Evolutionary conservation across 2,329 filamentous ascomycete species (phyloP).

Genomic region (Aspergillus costaricaensis): DNA sequence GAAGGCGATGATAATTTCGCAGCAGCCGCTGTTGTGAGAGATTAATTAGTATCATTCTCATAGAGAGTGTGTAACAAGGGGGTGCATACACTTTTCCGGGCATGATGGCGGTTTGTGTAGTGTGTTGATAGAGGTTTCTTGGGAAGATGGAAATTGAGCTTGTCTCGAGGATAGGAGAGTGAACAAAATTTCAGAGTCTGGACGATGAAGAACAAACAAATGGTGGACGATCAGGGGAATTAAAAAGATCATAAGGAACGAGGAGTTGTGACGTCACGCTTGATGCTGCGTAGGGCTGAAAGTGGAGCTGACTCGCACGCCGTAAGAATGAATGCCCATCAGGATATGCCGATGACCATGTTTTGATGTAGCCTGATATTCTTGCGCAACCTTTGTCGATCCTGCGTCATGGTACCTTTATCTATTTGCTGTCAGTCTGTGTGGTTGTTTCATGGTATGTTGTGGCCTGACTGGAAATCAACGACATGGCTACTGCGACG

Average conservation of each 20-base stretch:
- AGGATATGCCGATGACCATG: background rate
- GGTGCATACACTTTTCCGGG: background rate
- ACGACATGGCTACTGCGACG: too few relatives aligned
- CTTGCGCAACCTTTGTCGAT: background rate
- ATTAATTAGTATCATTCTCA: background rate
- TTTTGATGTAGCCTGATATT: background rate
- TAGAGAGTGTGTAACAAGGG: background rate
- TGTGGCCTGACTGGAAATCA: too few relatives aligned
- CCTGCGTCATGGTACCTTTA: background rate
- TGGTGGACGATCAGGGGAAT: background rate
- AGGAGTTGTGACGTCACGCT: slow-evolving; percentile 4
- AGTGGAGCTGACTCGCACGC: slow-evolving; percentile 1
- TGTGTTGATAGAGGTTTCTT: background rate
- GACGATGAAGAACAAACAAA: background rate
- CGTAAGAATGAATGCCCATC: background rate
- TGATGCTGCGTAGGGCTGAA: slow-evolving; percentile 7
- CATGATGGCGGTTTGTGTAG: background rate
- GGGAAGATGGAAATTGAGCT: background rate
- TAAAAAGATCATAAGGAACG: background rate
- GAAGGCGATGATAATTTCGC: slow-evolving; percentile 8
- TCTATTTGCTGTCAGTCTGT: too few relatives aligned
- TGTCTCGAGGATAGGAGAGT: background rate
- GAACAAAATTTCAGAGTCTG: background rate
- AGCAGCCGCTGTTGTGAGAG: background rate
- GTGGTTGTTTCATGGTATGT: too few relatives aligned